Base-by-base conservation (phyloP, 257 asterid species). In the Petunia axillaris region DNA sequence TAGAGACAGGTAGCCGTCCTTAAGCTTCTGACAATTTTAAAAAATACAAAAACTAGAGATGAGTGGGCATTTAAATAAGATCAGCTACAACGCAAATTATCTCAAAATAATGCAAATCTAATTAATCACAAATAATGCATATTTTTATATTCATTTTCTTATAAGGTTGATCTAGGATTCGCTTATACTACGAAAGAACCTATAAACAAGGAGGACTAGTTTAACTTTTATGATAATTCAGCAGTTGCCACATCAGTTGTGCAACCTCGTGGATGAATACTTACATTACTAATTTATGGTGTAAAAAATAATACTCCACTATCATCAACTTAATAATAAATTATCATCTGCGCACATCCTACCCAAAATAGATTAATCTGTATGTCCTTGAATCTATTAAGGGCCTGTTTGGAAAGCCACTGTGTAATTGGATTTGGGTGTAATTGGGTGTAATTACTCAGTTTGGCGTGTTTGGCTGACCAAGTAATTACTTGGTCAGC, bases 221-320 rank as follows among this genome's bases (percentile, higher is more conserved):
- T 25, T 48, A 66, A 41, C 75, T 15, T 15, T 14, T 46, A 25
- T 70, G 25, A 58, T 46, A 70, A 25, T 46, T 10, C 59, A 52
- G 16, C 77, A 70, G 59, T 70, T 25, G 77, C 59, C 8, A 70
- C 77, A 70, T 70, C 8, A 43, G 41, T 67, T 67, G n/a, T n/a
- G 25, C 15, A 44, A 41, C 76, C 41, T 40, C 4, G 35, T 14
- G 8, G 35, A 14, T 54, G 5, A 7, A 52, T 13, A 54, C 6
- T 54, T 54, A 54, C 13, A 6, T 3, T 13, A 54, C n/a, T 10
- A n/a, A 57, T 15, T 57, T 14, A 57, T 57, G 9, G 8, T 5
- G 9, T 58, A 5, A n/a, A 6, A 6, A 15, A 58, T n/a, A 58
- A 5, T 58, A n/a, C 8, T 25, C 25, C 25, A 25, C 25, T 58